These are phyloP conservation scores for Pestalotiopsis sp. DNA, from an alignment of 2,329 filamentous ascomycete species.

Conservation along the genomic window DNA sequence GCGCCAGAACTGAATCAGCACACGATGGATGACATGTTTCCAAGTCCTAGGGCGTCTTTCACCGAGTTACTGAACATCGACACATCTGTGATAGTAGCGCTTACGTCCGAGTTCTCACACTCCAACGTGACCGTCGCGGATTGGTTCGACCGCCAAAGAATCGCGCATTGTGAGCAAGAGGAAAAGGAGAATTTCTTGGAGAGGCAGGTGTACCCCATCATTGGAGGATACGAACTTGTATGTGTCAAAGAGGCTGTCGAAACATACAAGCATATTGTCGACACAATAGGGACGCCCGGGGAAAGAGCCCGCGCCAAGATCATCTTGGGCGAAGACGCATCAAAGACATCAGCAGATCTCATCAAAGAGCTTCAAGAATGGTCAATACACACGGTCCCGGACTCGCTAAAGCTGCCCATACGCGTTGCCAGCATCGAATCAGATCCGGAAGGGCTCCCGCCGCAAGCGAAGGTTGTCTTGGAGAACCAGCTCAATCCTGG, in stretches of 20 bases:
- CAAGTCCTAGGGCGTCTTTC: conserved; percentile 28
- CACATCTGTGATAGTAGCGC: conserved; percentile 71
- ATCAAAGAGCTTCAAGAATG: conserved; percentile 34
- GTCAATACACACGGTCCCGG: conserved; percentile 41
- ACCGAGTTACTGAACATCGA: conserved; percentile 57
- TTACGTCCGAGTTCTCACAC: conserved; percentile 76
- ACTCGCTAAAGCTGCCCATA: conserved; percentile 57
- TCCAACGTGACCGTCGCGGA: conserved; percentile 35
- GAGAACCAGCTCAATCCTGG: conserved; percentile 49
- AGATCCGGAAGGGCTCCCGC: conserved; percentile 19
- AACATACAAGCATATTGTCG: conserved; percentile 69
- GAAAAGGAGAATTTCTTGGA: conserved; percentile 59
- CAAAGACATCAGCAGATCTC: conserved; percentile 26
- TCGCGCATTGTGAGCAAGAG: conserved; percentile 68
- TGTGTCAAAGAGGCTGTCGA: conserved; percentile 68
- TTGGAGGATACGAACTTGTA: conserved; percentile 59
- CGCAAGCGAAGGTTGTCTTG: conserved; percentile 41
- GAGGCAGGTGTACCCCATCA: conserved; percentile 64
- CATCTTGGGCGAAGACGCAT: conserved; percentile 47
- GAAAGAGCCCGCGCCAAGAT: conserved; percentile 63
- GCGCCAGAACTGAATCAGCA: conserved; percentile 22
- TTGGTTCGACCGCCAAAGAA: conserved; percentile 59
- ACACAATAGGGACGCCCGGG: conserved; percentile 63
- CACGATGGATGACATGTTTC: conserved; percentile 30
- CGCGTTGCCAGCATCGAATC: conserved; percentile 47